Evolutionary conservation across 768 basidiomycete genomes (phyloP).

Genomic region (Tulasnella sp.): DNA sequence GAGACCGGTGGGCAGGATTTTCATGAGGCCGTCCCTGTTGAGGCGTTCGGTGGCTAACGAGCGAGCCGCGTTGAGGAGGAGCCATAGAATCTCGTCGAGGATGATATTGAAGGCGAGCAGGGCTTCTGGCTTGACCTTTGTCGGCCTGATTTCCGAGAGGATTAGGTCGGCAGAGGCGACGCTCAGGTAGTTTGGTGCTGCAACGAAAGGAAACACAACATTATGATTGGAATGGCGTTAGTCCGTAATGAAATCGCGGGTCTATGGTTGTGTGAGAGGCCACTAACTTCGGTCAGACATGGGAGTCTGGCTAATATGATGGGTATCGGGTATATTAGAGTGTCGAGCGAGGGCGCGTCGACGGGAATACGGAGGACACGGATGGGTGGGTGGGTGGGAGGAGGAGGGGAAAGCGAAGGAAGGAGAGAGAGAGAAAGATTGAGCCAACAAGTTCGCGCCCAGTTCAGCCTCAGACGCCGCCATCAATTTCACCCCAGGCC

Average conservation of each 20-base stretch:
- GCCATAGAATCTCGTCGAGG: conserved; percentile 82
- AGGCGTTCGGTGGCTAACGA: conserved; percentile 76
- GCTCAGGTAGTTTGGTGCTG: conserved; percentile 77
- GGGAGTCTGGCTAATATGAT: background rate
- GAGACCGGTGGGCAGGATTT: conserved; percentile 73
- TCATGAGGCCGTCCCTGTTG: conserved; percentile 65
- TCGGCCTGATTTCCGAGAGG: conserved; percentile 91
- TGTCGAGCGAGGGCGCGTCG: conserved; percentile 11
- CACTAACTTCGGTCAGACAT: conserved; percentile 12
- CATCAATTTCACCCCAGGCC: conserved; percentile 11
- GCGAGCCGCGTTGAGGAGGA: conserved; percentile 64
- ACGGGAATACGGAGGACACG: background rate
- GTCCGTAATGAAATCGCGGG: background rate
- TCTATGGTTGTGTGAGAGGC: background rate
- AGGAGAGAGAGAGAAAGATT: background rate
- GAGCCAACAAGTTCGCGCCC: background rate
- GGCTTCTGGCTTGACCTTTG: conserved; percentile 78
- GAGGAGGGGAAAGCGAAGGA: background rate
- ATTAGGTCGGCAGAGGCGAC: conserved; percentile 85
- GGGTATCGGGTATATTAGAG: conserved; percentile 7
- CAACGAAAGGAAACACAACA: background rate
- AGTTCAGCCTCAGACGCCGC: background rate
- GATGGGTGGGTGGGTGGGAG: background rate
- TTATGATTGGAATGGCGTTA: background rate
- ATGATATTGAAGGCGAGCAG: conserved; percentile 77